A percentile compares a stretch with the other conserved stretches of the same genome.
Conservation (phyloP, 1,284 basidiomycete species). For the Cryptococcus sp. region DNA sequence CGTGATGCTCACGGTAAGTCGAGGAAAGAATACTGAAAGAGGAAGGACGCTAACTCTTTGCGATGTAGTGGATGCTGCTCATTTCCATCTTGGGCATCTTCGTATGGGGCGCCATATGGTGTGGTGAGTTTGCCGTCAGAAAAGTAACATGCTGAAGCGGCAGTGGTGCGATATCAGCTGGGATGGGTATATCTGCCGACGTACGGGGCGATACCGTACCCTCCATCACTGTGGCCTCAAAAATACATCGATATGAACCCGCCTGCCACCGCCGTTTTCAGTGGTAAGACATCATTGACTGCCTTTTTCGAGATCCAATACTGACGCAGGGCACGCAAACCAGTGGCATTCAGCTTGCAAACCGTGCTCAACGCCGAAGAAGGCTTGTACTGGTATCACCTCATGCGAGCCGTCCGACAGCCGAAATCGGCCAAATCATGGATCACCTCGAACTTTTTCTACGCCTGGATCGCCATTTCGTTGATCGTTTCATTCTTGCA, state of each 20-base stretch:
- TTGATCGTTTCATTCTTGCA: constrained; percentile 17
- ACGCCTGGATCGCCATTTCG: constrained; percentile 32
- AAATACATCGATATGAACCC: constrained; percentile 17
- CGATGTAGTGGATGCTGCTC: constrained; percentile 33
- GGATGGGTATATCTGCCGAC: constrained; percentile 25
- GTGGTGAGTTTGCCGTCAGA: constrained; percentile 12
- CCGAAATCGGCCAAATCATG: constrained; percentile 28
- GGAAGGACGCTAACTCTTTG: neutral
- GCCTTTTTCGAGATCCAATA: too few species aligned
- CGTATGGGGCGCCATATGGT: constrained; percentile 26
- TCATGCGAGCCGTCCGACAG: constrained; percentile 33
- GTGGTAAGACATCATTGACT: constrained; percentile 13
- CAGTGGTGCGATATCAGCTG: constrained; percentile 30
- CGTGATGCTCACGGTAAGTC: constrained; percentile 30
- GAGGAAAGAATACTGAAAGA: neutral
- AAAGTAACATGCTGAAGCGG: too few species aligned
- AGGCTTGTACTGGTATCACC: constrained; percentile 39
- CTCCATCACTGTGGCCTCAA: constrained; percentile 18
- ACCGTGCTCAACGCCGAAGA: constrained; percentile 38
- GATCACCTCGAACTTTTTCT: constrained; percentile 33
- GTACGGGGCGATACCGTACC: constrained; percentile 25
- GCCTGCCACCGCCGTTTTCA: constrained; percentile 26
- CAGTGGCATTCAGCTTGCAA: constrained; percentile 30
- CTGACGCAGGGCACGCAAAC: too few species aligned
- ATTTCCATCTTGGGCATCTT: constrained; percentile 16